These are phyloP conservation scores for Penicillium aurantiogriseum DNA, from an alignment of 2,329 filamentous ascomycete species.

Conservation along the genomic window DNA sequence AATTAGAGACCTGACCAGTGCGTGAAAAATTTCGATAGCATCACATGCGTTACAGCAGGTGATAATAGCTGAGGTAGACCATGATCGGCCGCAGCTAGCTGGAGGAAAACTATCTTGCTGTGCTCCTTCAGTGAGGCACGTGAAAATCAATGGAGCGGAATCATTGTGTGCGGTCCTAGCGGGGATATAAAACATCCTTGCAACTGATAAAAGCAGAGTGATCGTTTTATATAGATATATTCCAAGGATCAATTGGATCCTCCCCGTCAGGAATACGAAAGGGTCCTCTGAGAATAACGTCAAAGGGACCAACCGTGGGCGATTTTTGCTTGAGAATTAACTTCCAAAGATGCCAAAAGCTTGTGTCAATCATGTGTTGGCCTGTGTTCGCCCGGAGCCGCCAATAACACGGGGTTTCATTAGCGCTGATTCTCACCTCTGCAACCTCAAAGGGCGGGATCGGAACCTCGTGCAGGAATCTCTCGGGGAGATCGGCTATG, in stretches of 20 bases:
- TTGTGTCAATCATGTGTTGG: background rate
- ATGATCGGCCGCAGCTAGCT: background rate
- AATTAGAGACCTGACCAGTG: background rate
- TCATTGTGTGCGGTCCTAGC: background rate
- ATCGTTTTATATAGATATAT: background rate
- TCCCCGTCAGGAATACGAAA: background rate
- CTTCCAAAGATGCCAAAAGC: slow-evolving; percentile 4
- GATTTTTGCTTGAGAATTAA: background rate
- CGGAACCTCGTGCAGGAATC: background rate
- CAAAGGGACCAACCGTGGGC: background rate
- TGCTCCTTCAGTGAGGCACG: background rate
- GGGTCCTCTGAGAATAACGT: background rate
- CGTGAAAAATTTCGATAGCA: background rate
- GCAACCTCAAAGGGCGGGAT: background rate
- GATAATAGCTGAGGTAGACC: background rate
- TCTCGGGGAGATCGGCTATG: slow-evolving; percentile 2
- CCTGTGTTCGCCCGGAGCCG: background rate
- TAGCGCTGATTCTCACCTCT: background rate
- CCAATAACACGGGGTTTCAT: background rate
- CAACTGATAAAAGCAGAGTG: background rate
- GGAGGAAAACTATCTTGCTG: background rate
- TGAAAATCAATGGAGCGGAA: background rate
- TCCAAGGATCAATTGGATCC: background rate
- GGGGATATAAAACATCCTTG: background rate
- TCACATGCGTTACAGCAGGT: background rate